phyloP scores from a whole-genome alignment of 176 grass and related monocot species.

The Eleusine coracana region DNA sequence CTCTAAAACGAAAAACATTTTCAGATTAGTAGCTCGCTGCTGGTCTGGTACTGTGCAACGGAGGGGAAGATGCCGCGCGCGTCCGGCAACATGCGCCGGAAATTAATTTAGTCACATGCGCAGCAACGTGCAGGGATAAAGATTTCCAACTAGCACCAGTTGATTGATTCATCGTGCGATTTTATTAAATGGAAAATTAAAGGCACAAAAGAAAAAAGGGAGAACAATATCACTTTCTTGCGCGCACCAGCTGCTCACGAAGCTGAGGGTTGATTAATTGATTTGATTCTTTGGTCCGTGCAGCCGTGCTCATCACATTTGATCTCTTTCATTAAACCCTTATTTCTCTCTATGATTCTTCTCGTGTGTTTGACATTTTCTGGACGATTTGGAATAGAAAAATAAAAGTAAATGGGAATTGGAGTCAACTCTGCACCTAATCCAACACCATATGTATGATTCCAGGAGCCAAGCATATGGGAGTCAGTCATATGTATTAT shows the following conservation, averaged over 20 bases:
- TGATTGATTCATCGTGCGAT: background rate
- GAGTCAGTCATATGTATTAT: background rate
- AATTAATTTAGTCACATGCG: conserved; percentile 19
- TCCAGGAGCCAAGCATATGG: background rate
- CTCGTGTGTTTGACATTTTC: conserved; percentile 13
- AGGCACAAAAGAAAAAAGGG: background rate
- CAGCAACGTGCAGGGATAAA: conserved; percentile 6
- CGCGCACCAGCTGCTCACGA: background rate
- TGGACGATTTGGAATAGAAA: background rate
- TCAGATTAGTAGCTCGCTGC: background rate
- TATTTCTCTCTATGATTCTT: background rate
- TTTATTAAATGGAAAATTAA: background rate
- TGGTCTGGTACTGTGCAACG: background rate
- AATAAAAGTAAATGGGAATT: background rate
- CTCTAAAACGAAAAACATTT: background rate
- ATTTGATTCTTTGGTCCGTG: background rate
- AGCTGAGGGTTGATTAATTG: background rate
- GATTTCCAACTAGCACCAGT: background rate
- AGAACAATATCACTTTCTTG: background rate
- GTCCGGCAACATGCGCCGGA: background rate
- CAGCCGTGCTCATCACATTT: background rate
- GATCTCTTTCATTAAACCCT: background rate
- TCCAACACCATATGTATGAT: background rate
- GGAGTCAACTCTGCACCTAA: background rate
- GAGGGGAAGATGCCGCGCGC: conserved; percentile 6